A percentile compares a stretch with the other conserved stretches of the same genome.
Evolutionary conservation across 179 eudicot species (phyloP).

Genomic region (Kewa caespitosa): DNA sequence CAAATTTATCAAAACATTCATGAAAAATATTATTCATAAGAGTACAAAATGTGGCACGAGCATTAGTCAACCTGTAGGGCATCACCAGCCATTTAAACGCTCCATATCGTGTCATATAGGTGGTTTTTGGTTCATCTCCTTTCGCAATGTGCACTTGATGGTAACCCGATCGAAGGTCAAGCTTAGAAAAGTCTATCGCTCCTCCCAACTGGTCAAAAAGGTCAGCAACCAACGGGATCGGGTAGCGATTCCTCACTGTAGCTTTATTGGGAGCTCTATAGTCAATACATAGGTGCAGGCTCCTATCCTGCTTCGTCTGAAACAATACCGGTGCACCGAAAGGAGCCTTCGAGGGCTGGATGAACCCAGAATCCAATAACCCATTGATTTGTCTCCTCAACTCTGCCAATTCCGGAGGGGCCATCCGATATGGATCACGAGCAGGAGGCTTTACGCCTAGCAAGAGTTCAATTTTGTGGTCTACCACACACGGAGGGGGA

Average conservation of each 20-base stretch:
- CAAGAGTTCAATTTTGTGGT: not conserved
- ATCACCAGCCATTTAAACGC: not conserved
- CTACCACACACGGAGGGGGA: not conserved
- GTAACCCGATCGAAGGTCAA: not conserved
- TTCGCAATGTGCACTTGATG: not conserved
- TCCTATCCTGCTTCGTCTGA: not conserved
- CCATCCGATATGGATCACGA: not conserved
- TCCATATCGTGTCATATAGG: not conserved
- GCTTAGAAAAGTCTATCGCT: not conserved
- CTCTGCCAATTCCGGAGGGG: not conserved
- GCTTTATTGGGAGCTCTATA: not conserved
- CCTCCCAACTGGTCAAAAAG: not conserved
- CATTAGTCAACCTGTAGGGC: not conserved
- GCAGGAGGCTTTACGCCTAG: no score
- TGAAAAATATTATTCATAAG: no score
- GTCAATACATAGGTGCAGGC: not conserved
- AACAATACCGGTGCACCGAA: not conserved
- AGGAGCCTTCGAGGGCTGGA: not conserved
- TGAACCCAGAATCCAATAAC: not conserved
- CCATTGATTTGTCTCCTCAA: not conserved
- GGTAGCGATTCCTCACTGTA: not conserved
- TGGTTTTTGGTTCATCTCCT: conserved; percentile 3
- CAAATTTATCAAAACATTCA: no score
- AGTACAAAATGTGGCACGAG: no score
- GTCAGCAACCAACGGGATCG: conserved; percentile 1